Conservation (phyloP, 495 filamentous ascomycete species). For the Xylaria scruposa region DNA sequence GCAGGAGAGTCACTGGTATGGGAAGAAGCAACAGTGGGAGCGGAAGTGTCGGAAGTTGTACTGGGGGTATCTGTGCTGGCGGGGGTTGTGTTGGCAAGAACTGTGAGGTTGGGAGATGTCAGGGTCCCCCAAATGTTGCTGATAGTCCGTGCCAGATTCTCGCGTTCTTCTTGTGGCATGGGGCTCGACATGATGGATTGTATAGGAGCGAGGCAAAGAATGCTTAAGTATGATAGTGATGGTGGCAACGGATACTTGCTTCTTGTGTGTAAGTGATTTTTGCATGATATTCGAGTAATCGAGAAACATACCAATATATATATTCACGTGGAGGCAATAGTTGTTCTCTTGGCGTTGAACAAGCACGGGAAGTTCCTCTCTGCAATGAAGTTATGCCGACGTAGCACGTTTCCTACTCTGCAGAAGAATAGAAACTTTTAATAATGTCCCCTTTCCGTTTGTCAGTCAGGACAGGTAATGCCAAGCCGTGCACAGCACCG, state of each 20-base stretch:
- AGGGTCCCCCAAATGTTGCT: neutral
- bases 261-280: neutral
- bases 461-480: neutral
- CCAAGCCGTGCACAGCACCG: neutral
- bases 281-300: neutral
- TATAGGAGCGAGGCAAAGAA: neutral
- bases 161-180: neutral
- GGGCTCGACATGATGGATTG: neutral
- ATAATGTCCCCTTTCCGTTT: neutral
- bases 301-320: neutral
- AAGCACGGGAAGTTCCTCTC: neutral
- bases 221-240: neutral
- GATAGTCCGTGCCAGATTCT: neutral
- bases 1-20: neutral
- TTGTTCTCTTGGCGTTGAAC: neutral
- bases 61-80: neutral
- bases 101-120: neutral
- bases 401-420: neutral
- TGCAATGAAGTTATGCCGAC: neutral
- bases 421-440: neutral
- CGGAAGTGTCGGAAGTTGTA: neutral
- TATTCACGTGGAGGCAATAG: neutral
- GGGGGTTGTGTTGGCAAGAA: neutral
- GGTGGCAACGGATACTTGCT: neutral
- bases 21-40: neutral